These are phyloP conservation scores for Zymoseptoria pseudotritici DNA, from an alignment of 2,329 filamentous ascomycete genomes.

Conservation along the genomic window DNA sequence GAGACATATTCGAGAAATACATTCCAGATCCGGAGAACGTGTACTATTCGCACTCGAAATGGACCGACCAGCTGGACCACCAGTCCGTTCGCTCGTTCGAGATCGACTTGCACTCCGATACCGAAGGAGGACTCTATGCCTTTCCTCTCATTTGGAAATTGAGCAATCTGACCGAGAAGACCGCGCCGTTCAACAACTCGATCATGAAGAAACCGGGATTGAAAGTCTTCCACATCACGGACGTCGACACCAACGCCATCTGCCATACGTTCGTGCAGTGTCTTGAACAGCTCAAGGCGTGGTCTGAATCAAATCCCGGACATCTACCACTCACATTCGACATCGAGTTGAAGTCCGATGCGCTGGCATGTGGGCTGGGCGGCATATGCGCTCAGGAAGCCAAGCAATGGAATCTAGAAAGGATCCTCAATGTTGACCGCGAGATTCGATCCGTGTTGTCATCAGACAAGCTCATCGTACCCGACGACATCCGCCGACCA, in stretches of 20 bases:
- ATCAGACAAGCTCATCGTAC: conserved; percentile 37
- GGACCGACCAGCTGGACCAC: conserved; percentile 39
- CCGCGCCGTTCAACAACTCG: conserved; percentile 33
- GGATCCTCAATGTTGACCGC: conserved; percentile 38
- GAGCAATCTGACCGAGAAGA: conserved; percentile 32
- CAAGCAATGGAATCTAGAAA: conserved; percentile 39
- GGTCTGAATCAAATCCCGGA: conserved; percentile 37
- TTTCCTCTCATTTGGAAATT: conserved; percentile 38
- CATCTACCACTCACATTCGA: conserved; percentile 45
- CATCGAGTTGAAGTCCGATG: conserved; percentile 43
- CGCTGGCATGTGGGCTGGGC: conserved; percentile 27
- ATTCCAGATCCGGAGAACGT: conserved; percentile 35
- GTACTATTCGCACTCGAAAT: conserved; percentile 43
- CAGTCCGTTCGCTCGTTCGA: conserved; percentile 44
- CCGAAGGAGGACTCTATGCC: conserved; percentile 42
- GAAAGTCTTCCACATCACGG: conserved; percentile 47
- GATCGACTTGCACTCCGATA: conserved; percentile 45
- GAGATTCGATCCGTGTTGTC: conserved; percentile 43
- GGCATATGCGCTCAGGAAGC: conserved; percentile 34
- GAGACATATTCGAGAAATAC: conserved; percentile 34
- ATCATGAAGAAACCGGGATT: conserved; percentile 38
- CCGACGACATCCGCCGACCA: conserved; percentile 39
- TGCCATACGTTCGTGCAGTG: conserved; percentile 44
- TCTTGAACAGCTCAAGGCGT: conserved; percentile 37
- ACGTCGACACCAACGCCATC: conserved; percentile 40